These are phyloP conservation scores for Talaromyces thailandensis DNA, from an alignment of 495 filamentous ascomycete species.

Conservation along the genomic window DNA sequence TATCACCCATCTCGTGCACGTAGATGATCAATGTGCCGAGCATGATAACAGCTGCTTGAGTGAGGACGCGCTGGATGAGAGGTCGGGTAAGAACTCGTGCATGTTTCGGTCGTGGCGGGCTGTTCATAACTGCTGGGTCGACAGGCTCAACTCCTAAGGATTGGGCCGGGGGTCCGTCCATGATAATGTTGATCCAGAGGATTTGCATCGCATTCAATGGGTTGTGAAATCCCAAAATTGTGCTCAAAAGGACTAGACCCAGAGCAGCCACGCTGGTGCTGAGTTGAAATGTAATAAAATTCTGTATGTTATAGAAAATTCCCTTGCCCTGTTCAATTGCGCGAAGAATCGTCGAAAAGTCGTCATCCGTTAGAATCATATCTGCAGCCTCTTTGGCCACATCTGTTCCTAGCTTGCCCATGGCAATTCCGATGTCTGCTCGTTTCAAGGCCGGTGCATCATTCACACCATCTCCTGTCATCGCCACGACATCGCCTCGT, in stretches of 20 bases:
- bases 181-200: conserved; percentile 99
- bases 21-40: conserved; percentile 85
- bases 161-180: conserved; percentile 97
- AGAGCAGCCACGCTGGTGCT: conserved; percentile 94
- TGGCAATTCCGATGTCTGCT: conserved; percentile 95
- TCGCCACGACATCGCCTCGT: conserved; percentile 93
- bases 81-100: conserved; percentile 80
- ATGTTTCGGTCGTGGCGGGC: conserved; percentile 73
- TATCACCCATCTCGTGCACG: conserved; percentile 79
- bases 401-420: conserved; percentile 92
- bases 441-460: conserved; percentile 95
- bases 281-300: conserved; percentile 97
- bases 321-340: conserved; percentile 98
- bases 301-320: conserved; percentile 99
- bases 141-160: conserved; percentile 95
- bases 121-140: conserved; percentile 87
- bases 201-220: conserved; percentile 99
- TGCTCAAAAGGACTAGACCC: conserved; percentile 83
- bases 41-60: conserved; percentile 85
- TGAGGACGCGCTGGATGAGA: conserved; percentile 75
- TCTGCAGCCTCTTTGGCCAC: conserved; percentile 99
- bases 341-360: conserved; percentile 92
- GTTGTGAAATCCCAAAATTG: conserved; percentile 83
- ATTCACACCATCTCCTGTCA: conserved; percentile 98
- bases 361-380: conserved; percentile 97